A percentile compares a stretch with the other conserved stretches of the same genome.
Conservation (phyloP, 1,139 yeast genomes). For the Taiozyma sp. region DNA sequence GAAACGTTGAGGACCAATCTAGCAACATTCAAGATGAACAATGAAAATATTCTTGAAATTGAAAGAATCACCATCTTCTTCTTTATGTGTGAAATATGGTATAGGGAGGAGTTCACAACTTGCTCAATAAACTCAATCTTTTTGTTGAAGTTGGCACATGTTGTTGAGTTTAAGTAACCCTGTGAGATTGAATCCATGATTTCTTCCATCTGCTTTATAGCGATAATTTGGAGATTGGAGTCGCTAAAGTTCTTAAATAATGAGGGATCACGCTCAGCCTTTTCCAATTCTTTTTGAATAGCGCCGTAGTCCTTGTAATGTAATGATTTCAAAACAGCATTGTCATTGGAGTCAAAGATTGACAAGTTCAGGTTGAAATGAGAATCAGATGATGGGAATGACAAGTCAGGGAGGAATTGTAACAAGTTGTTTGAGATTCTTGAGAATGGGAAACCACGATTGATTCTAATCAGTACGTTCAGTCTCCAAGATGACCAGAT, state of each 20-base stretch:
- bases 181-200: constrained; percentile 29
- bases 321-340: constrained; percentile 7
- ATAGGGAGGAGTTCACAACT: constrained; percentile 18
- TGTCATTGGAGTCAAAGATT: constrained; percentile 15
- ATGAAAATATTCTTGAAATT: constrained; percentile 27
- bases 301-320: constrained; percentile 14
- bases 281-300: constrained; percentile 11
- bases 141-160: constrained; percentile 21
- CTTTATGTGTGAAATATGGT: constrained; percentile 20
- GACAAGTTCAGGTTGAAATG: constrained; percentile 21
- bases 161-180: constrained; percentile 22
- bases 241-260: constrained; percentile 16
- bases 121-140: constrained; percentile 19
- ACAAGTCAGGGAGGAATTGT: constrained; percentile 24
- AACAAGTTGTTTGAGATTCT: constrained; percentile 18
- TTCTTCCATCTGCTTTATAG: constrained; percentile 29
- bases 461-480: constrained; percentile 31
- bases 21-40: constrained; percentile 26
- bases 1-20: constrained; percentile 26
- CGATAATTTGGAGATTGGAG: constrained; percentile 22
- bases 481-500: constrained; percentile 40
- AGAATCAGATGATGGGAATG: constrained; percentile 28
- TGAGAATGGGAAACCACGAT: constrained; percentile 37
- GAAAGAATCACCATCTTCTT: constrained; percentile 30
- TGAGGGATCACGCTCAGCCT: constrained; percentile 5